Evolutionary conservation across 1,284 basidiomycete species (phyloP).

Genomic region (Ceratobasidium sp.): DNA sequence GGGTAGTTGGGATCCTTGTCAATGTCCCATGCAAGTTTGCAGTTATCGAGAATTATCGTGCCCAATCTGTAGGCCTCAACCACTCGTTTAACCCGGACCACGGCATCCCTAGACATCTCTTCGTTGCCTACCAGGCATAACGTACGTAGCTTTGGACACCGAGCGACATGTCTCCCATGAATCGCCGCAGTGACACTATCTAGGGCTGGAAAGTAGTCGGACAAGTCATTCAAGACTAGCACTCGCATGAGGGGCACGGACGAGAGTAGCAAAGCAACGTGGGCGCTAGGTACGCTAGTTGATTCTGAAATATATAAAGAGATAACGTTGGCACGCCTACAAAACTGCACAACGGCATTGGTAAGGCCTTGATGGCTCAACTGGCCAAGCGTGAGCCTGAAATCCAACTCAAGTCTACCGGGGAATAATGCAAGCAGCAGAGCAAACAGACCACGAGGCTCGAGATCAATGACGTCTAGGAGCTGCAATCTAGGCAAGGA

Average conservation of each 20-base stretch:
- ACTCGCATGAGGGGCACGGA: neutral
- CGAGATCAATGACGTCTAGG: neutral
- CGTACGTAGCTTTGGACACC: neutral
- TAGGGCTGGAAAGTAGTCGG: too few relatives aligned
- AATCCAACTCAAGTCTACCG: neutral
- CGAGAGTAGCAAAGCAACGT: neutral
- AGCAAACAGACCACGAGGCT: neutral
- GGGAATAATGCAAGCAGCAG: neutral
- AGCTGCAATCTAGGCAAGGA: neutral
- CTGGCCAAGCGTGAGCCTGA: neutral
- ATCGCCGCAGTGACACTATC: too few relatives aligned
- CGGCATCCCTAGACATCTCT: too few relatives aligned
- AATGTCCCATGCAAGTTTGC: too few relatives aligned
- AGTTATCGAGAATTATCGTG: too few relatives aligned
- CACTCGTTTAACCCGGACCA: too few relatives aligned
- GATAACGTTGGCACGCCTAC: neutral
- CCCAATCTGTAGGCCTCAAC: too few relatives aligned
- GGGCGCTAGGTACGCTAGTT: neutral
- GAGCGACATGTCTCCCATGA: neutral
- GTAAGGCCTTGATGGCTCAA: neutral
- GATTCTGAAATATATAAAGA: neutral
- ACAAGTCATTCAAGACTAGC: neutral
- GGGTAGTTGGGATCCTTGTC: too few relatives aligned
- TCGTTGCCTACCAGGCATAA: neutral
- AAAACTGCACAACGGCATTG: neutral